phyloP scores from a whole-genome alignment of 805 yeast genomes.

The Ogataea sp. region DNA sequence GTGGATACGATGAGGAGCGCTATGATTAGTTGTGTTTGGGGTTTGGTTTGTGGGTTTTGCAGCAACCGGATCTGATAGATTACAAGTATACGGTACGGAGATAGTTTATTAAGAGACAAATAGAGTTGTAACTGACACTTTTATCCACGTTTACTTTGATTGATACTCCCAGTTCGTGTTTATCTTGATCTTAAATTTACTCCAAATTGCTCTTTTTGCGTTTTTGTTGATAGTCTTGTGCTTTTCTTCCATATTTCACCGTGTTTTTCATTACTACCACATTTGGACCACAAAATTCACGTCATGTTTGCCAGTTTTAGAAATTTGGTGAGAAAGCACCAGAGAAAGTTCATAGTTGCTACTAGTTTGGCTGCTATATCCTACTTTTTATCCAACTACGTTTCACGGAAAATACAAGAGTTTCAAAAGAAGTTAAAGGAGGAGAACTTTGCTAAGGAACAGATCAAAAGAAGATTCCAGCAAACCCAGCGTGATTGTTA shows the following conservation, averaged over 20 bases:
- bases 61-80: not conserved
- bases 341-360: conserved; percentile 33
- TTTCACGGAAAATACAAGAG: conserved; percentile 36
- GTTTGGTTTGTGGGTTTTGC: too few species aligned
- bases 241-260: not conserved
- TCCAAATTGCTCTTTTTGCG: too few species aligned
- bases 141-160: too few species aligned
- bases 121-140: too few species aligned
- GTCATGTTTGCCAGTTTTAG: conserved; percentile 26
- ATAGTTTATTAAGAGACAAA: too few species aligned
- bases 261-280: too few species aligned
- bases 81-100: too few species aligned
- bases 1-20: too few species aligned
- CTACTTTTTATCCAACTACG: conserved; percentile 34
- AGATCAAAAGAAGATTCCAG: conserved; percentile 72
- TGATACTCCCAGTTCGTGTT: too few species aligned
- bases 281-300: too few species aligned
- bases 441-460: conserved; percentile 55
- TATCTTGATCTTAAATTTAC: too few species aligned
- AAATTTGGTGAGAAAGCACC: conserved; percentile 35
- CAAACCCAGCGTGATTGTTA: conserved; percentile 91
- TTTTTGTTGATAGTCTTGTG: too few species aligned
- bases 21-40: not conserved
- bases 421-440: conserved; percentile 44
- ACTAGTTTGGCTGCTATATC: conserved; percentile 37